A percentile compares a stretch with the other conserved stretches of the same genome.
Evolutionary conservation across 2,329 filamentous ascomycete species (phyloP).

Genomic region (Calonectria pseudoreteaudii): DNA sequence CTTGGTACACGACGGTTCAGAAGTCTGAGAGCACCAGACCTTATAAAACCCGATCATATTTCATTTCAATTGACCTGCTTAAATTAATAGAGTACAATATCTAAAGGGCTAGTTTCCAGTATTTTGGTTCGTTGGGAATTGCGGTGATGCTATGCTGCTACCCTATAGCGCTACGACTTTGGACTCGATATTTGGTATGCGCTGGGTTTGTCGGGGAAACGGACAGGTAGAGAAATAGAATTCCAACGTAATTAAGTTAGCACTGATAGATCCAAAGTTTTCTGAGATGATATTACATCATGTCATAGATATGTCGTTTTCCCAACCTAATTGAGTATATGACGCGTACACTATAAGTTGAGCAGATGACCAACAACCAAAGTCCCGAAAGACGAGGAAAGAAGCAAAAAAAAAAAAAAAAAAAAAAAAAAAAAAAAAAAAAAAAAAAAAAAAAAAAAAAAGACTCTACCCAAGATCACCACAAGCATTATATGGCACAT

Average conservation of each 20-base stretch:
- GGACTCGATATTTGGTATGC: not conserved
- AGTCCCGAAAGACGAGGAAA: not conserved
- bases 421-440: not conserved
- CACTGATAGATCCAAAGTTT: not conserved
- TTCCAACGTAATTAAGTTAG: not conserved
- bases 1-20: not conserved
- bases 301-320: not conserved
- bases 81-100: too few species aligned
- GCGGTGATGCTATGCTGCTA: not conserved
- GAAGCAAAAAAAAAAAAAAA: not conserved
- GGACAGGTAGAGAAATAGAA: not conserved
- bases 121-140: too few species aligned
- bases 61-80: too few species aligned
- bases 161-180: not conserved
- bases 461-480: not conserved
- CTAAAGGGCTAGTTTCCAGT: not conserved
- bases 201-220: not conserved
- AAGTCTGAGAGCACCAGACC: accelerated
- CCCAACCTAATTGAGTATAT: not conserved
- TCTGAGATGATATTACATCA: not conserved
- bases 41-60: too few species aligned
- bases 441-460: not conserved
- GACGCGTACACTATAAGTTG: not conserved
- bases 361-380: not conserved
- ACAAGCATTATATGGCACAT: not conserved